phyloP scores from a whole-genome alignment of 495 filamentous ascomycete genomes.

The Darksidea phi region DNA sequence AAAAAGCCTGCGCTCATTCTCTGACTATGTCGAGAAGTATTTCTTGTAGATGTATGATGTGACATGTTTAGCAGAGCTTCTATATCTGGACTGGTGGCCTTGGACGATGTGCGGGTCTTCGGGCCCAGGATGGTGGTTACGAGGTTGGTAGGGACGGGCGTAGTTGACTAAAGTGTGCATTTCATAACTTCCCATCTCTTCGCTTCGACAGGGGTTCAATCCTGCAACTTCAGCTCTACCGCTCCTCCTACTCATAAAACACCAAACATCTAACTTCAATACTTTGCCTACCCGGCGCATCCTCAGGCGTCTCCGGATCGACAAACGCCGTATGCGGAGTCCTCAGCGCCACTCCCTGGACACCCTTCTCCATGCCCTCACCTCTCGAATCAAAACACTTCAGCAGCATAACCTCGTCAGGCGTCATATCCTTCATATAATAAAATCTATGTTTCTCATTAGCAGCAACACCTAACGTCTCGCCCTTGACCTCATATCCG shows the following conservation, averaged over 20 bases:
- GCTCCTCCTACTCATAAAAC: slow-evolving; percentile 40
- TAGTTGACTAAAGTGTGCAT: too few relatives aligned
- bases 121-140: too few relatives aligned
- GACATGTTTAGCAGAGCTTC: too few relatives aligned
- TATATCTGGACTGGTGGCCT: too few relatives aligned
- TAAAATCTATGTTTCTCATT: slow-evolving; percentile 42
- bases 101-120: too few relatives aligned
- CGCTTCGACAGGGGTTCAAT: too few relatives aligned
- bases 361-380: slow-evolving; percentile 38
- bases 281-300: slow-evolving; percentile 42
- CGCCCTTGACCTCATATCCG: slow-evolving; percentile 43
- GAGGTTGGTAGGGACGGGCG: too few relatives aligned
- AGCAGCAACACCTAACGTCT: slow-evolving; percentile 41
- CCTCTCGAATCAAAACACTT: slow-evolving; percentile 45
- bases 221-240: too few relatives aligned
- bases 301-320: slow-evolving; percentile 40
- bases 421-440: slow-evolving; percentile 46
- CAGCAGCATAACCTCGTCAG: slow-evolving; percentile 44
- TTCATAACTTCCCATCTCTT: too few relatives aligned
- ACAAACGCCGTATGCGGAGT: slow-evolving; percentile 46
- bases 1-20: too few relatives aligned
- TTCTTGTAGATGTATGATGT: too few relatives aligned
- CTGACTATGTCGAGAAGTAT: too few relatives aligned
- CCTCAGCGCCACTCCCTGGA: slow-evolving; percentile 37
- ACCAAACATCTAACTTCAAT: slow-evolving; percentile 46